Evolutionary conservation across 192 early-diverging fungal genomes (phyloP).

Genomic region (Entomortierella beljakovae): DNA sequence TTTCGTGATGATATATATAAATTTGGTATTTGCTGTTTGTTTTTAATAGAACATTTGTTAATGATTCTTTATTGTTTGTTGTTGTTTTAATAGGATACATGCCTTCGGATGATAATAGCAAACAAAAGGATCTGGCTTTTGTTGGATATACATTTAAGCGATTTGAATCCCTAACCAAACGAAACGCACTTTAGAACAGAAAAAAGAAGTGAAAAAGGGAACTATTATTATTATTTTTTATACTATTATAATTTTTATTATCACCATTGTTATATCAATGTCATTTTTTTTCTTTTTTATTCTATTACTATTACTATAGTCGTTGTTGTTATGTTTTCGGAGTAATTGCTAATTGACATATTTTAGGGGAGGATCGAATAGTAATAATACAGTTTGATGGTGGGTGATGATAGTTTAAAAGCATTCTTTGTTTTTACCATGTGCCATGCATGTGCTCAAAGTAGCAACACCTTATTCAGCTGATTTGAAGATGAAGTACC

Average conservation of each 20-base stretch:
- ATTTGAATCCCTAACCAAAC: constrained; percentile 84
- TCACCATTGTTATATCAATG: no score
- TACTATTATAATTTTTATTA: not conserved
- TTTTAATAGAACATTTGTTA: not conserved
- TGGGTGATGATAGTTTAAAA: no score
- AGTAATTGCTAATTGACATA: no score
- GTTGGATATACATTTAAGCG: constrained; percentile 99
- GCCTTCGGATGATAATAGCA: constrained; percentile 45
- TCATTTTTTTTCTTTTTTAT: no score
- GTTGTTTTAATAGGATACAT: constrained; percentile 13
- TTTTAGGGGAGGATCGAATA: no score
- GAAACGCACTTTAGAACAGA: constrained; percentile 57
- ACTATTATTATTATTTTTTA: not conserved
- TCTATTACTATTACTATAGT: no score
- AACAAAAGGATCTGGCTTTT: constrained; percentile 96
- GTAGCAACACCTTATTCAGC: no score
- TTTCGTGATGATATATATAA: not conserved
- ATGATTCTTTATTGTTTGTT: not conserved
- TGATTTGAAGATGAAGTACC: no score
- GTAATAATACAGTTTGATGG: no score
- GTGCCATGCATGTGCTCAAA: no score
- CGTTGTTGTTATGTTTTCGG: no score
- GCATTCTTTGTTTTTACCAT: no score
- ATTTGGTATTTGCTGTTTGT: not conserved
- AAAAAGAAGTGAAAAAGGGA: not conserved